Percentiles rank a stretch among this genome's conserved stretches.
Evolutionary conservation across 768 basidiomycete genomes (phyloP).

Genomic region (Botryobasidium botryosum): DNA sequence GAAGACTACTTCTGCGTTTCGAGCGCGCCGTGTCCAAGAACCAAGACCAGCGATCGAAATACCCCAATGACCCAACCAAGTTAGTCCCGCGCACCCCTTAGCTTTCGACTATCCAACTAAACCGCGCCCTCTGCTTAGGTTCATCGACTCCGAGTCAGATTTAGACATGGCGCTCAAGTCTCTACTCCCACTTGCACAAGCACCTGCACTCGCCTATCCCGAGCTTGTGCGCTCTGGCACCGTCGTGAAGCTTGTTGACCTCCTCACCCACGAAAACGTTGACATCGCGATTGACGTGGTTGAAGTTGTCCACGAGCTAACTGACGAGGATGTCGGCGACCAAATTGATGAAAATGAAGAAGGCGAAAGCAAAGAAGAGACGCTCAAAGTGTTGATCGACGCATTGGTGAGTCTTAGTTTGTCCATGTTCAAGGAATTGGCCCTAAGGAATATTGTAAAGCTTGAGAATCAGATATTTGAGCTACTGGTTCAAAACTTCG

Average conservation of each 20-base stretch:
- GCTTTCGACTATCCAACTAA: not conserved
- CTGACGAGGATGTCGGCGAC: slow-evolving; percentile 87
- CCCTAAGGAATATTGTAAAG: slow-evolving; percentile 25
- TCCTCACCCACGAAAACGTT: slow-evolving; percentile 89
- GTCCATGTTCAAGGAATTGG: slow-evolving; percentile 4
- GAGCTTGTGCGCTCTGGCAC: slow-evolving; percentile 70
- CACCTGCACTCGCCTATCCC: slow-evolving; percentile 67
- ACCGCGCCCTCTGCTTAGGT: slow-evolving; percentile 32
- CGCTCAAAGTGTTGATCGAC: slow-evolving; percentile 58
- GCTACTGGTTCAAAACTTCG: slow-evolving; percentile 74
- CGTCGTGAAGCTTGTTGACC: slow-evolving; percentile 52
- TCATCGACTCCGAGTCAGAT: slow-evolving; percentile 97
- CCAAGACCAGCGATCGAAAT: slow-evolving; percentile 91
- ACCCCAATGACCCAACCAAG: slow-evolving; percentile 84
- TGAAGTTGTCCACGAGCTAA: slow-evolving; percentile 82
- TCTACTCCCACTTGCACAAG: slow-evolving; percentile 76
- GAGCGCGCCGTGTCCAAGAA: slow-evolving; percentile 89
- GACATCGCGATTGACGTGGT: slow-evolving; percentile 96
- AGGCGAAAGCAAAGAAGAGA: slow-evolving; percentile 37
- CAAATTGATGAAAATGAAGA: slow-evolving; percentile 50
- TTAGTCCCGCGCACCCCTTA: slow-evolving; percentile 20
- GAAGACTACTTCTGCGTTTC: slow-evolving; percentile 58
- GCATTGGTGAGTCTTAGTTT: slow-evolving; percentile 40
- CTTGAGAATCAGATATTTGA: slow-evolving; percentile 72
- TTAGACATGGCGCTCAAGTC: slow-evolving; percentile 76